These are phyloP conservation scores for Cicer bijugum DNA, from an alignment of 306 rosid species.

Conservation along the genomic window DNA sequence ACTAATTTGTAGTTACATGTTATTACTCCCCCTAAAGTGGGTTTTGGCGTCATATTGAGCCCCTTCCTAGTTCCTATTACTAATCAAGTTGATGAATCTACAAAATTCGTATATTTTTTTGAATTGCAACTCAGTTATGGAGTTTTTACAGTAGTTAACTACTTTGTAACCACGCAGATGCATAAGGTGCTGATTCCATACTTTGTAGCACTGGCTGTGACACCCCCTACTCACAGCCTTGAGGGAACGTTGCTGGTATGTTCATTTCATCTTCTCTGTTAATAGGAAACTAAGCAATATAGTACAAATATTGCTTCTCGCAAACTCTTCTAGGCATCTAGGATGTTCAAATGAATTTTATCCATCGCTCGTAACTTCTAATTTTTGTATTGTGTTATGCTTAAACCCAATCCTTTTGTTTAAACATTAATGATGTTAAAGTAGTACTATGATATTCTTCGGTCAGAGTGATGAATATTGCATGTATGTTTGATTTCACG, in stretches of 20 bases:
- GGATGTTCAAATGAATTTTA: slow-evolving; percentile 28
- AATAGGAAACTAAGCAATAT: slow-evolving; percentile 27
- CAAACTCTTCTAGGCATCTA: slow-evolving; percentile 15
- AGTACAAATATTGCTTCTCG: slow-evolving; percentile 19
- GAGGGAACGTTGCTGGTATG: slow-evolving; percentile 95
- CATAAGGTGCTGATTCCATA: slow-evolving; percentile 81
- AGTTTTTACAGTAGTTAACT: background rate
- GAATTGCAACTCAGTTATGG: slow-evolving; percentile 10
- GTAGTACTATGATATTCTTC: background rate
- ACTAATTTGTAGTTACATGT: background rate
- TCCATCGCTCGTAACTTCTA: background rate
- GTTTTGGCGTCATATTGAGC: background rate
- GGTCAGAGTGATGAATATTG: slow-evolving; percentile 3
- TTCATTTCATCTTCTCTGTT: slow-evolving; percentile 38
- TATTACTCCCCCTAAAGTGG: slow-evolving; percentile 17
- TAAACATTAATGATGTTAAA: slow-evolving; percentile 15
- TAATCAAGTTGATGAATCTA: background rate
- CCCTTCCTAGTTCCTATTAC: slow-evolving; percentile 1
- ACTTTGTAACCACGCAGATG: slow-evolving; percentile 63
- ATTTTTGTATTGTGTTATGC: slow-evolving; percentile 22
- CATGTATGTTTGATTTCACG: background rate
- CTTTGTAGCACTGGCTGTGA: slow-evolving; percentile 70
- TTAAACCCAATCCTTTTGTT: slow-evolving; percentile 14
- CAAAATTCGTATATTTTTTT: background rate
- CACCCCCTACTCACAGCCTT: slow-evolving; percentile 81